Evolutionary conservation across 768 basidiomycete species (phyloP).

Genomic region (Pleurotus eryngii): DNA sequence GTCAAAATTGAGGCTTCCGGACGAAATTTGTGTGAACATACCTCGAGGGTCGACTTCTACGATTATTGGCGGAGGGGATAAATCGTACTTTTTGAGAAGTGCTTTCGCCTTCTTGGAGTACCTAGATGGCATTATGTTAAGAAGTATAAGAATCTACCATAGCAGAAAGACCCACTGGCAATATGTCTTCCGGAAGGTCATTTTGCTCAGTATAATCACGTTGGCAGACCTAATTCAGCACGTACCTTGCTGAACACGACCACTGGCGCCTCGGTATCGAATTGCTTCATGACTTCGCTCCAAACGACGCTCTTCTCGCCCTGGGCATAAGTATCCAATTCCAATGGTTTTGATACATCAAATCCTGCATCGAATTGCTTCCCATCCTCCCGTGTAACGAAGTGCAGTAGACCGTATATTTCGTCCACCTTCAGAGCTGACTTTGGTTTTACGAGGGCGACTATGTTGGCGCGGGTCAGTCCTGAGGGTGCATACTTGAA

Average conservation of each 20-base stretch:
- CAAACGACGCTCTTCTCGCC: conserved; percentile 42
- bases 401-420: conserved; percentile 68
- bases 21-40: conserved; percentile 20
- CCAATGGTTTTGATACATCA: conserved; percentile 45
- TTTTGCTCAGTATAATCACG: neutral
- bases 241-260: conserved; percentile 81
- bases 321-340: conserved; percentile 52
- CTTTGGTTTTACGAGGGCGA: conserved; percentile 31
- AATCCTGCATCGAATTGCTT: conserved; percentile 34
- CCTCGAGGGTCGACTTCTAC: conserved; percentile 77
- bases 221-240: conserved; percentile 1
- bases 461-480: conserved; percentile 38
- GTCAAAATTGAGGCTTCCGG: neutral
- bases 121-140: conserved; percentile 27
- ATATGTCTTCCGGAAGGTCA: conserved; percentile 44
- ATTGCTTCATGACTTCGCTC: conserved; percentile 33
- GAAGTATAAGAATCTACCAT: neutral
- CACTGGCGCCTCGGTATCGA: conserved; percentile 56
- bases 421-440: conserved; percentile 40
- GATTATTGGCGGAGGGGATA: conserved; percentile 62
- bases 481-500: conserved; percentile 12
- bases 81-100: conserved; percentile 57
- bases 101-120: conserved; percentile 60
- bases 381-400: conserved; percentile 50
- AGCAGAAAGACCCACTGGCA: conserved; percentile 56